phyloP scores from a whole-genome alignment of 2,329 filamentous ascomycete species.

The Talaromyces sp. region DNA sequence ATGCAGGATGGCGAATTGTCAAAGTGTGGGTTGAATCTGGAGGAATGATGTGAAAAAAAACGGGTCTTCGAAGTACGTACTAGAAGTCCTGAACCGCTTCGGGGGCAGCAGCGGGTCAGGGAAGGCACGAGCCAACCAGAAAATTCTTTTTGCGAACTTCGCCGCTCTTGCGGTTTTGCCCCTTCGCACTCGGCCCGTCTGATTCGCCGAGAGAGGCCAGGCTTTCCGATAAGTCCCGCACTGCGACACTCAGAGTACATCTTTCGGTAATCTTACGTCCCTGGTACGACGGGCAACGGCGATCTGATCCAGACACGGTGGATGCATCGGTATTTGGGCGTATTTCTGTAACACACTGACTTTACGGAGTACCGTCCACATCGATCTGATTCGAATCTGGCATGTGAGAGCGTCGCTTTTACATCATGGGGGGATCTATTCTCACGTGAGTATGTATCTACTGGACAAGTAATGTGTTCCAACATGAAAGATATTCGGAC shows the following conservation, averaged over 20 bases:
- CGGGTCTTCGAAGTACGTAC: neutral
- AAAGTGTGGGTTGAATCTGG: neutral
- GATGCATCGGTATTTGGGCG: neutral
- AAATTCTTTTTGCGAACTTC: neutral
- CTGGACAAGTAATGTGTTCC: neutral
- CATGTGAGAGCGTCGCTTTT: constrained; percentile 1
- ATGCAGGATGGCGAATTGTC: constrained; percentile 7
- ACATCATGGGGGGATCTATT: neutral
- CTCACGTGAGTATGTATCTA: neutral
- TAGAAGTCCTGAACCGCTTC: neutral
- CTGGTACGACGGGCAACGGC: neutral
- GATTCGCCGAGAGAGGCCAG: neutral
- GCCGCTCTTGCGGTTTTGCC: neutral
- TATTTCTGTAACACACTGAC: neutral
- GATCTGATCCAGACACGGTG: neutral
- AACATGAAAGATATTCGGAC: too few relatives aligned
- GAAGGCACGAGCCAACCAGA: constrained; percentile 9
- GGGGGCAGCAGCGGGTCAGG: neutral
- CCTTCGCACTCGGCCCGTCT: neutral
- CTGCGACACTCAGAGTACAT: neutral
- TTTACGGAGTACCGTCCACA: neutral
- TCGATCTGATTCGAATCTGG: constrained; percentile 2
- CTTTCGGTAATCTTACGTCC: neutral
- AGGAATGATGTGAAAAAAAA: constrained; percentile 3
- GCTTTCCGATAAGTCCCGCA: constrained; percentile 8